A percentile compares a stretch with the other conserved stretches of the same genome.
Evolutionary conservation across 2,329 filamentous ascomycete species (phyloP).

Genomic region (Dichotomopilus funicola): DNA sequence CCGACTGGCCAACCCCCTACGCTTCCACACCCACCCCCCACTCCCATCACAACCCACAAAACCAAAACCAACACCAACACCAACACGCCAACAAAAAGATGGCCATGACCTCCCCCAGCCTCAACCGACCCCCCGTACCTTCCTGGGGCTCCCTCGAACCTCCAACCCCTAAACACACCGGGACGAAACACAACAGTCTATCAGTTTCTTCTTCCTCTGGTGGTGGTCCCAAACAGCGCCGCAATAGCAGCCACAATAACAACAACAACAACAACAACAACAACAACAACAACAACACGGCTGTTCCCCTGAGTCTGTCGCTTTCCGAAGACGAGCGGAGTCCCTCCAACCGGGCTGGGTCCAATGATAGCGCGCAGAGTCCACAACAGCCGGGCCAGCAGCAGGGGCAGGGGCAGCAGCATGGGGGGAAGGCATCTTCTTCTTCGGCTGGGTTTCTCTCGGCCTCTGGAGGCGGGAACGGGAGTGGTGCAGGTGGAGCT

Average conservation of each 20-base stretch:
- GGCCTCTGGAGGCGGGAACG: too few species aligned
- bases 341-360: constrained; percentile 43
- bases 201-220: too few species aligned
- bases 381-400: constrained; percentile 29
- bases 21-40: constrained; percentile 27
- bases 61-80: constrained; percentile 27
- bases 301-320: constrained; percentile 43
- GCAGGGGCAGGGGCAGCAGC: too few species aligned
- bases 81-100: constrained; percentile 48
- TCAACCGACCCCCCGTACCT: constrained; percentile 35
- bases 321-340: constrained; percentile 56
- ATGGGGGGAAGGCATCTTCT: too few species aligned
- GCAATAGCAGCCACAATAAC: constrained; percentile 7
- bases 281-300: constrained; percentile 12
- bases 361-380: constrained; percentile 36
- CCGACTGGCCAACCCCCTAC: neutral
- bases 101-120: constrained; percentile 43
- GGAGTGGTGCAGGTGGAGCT: neutral
- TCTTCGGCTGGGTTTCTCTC: too few species aligned
- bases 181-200: constrained; percentile 15
- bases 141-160: neutral
- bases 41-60: constrained; percentile 42
- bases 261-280: constrained; percentile 16
- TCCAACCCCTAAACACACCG: neutral
- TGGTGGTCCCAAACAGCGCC: too few species aligned